Percentiles rank a stretch among this genome's conserved stretches.
These are phyloP conservation scores for Apophysomyces trapeziformis DNA, from an alignment of 371 early-diverging fungal genomes.

Conservation along the genomic window DNA sequence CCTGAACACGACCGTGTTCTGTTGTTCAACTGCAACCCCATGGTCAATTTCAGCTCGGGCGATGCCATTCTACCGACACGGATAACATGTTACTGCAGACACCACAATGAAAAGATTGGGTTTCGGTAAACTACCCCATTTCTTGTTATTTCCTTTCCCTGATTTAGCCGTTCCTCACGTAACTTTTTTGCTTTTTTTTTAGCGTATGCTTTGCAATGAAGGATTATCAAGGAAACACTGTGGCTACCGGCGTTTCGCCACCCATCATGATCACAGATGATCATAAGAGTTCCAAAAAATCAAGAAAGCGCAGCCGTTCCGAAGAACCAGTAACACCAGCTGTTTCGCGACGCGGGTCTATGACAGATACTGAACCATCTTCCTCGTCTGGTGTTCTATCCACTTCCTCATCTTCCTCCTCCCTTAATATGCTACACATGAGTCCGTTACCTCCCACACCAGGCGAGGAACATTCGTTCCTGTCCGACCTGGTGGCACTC, in stretches of 20 bases:
- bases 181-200: neutral
- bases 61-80: constrained; percentile 86
- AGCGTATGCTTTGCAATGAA: constrained; percentile 72
- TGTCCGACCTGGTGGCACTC: neutral
- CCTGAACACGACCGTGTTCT: constrained; percentile 55
- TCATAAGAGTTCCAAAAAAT: constrained; percentile 75
- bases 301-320: constrained; percentile 12
- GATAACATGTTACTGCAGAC: constrained; percentile 95
- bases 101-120: constrained; percentile 89
- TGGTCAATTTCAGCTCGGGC: constrained; percentile 83
- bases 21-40: constrained; percentile 82
- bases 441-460: constrained; percentile 2
- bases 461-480: neutral
- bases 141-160: constrained; percentile 1
- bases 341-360: constrained; percentile 23
- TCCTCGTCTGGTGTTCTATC: neutral
- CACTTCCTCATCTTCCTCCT: constrained; percentile 13
- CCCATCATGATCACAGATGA: constrained; percentile 96
- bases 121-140: constrained; percentile 57
- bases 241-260: constrained; percentile 83
- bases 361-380: neutral
- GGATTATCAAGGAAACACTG: constrained; percentile 60
- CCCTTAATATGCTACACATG: constrained; percentile 5
- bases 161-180: too few species aligned
- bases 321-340: constrained; percentile 29